Conservation (phyloP, 2,329 filamentous ascomycete species). For the Alternaria gansuensis region DNA sequence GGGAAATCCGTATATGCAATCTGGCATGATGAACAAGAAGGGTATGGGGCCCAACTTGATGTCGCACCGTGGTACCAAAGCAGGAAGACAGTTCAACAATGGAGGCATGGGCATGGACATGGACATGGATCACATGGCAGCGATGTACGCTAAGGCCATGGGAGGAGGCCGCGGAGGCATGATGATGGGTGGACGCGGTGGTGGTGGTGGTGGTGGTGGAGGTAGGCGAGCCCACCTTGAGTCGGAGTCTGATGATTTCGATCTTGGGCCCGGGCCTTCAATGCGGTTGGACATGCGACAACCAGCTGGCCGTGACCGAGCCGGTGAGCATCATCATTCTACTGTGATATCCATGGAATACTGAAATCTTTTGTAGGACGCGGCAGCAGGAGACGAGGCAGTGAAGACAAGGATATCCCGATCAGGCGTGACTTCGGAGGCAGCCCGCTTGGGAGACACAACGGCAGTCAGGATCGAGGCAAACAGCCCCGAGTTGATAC, state of each 20-base stretch:
- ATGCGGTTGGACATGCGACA: conserved; percentile 7
- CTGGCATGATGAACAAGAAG: conserved; percentile 12
- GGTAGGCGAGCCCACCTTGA: conserved; percentile 2
- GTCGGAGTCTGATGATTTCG: conserved; percentile 15
- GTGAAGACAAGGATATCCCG: conserved; percentile 12
- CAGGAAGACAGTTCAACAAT: neutral
- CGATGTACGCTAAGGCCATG: conserved; percentile 10
- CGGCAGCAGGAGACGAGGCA: conserved; percentile 2
- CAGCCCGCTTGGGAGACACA: conserved; percentile 3
- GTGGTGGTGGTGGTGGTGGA: conserved; percentile 10
- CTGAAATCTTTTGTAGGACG: conserved; percentile 8
- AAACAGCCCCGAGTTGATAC: conserved; percentile 30
- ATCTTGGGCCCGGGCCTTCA: conserved; percentile 3
- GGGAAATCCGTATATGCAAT: conserved; percentile 16
- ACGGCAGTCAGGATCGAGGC: conserved; percentile 11
- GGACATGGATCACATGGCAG: conserved; percentile 6
- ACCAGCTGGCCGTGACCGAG: conserved; percentile 1
- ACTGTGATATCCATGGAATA: neutral
- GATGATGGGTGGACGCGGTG: conserved; percentile 3
- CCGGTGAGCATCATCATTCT: conserved; percentile 10
- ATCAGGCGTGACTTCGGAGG: conserved; percentile 6
- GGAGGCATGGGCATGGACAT: conserved; percentile 3
- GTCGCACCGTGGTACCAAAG: conserved; percentile 10
- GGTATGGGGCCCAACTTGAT: conserved; percentile 16
- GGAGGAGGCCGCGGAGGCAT: conserved; percentile 13